Base-by-base conservation (phyloP, 768 basidiomycete species). In the Tricholoma flavovirens region DNA sequence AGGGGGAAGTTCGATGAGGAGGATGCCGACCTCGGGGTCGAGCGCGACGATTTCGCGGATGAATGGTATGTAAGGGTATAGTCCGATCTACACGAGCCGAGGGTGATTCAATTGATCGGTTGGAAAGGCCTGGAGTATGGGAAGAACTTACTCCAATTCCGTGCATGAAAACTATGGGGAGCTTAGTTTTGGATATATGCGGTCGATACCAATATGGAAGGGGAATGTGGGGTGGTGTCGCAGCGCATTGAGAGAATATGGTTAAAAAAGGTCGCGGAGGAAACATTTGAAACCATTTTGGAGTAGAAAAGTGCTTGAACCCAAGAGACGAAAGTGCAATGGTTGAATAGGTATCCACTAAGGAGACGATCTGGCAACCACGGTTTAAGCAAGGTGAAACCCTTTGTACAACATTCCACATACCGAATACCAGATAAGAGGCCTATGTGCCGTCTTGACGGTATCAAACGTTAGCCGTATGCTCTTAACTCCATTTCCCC, bases 381-480 rank as follows among this genome's bases (percentile, higher is more conserved):
- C 32, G 12, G 56, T 15, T 7, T 52, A 12, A 38, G 26, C 5
- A 24, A 9, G 22, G 49, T 24, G 51, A 12, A 35, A 17, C 26
- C 30, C 50, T 11, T 26, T n/a, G 45, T 2, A 43, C 35, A 51
- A 45, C 22, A 35, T 54, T 32, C 9, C 33, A 72, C 82, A 55
- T 56, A 84, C 84, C 43, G 71, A 59, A 61, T 87, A 87, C 85
- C 85, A 87, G 4, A 83, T n/a, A 24, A 87, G 62, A 10, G 86
- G 86, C 26, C 86, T 67, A 64, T 86, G 84, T 2, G 74, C 14
- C 66, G 73, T 77, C 9, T 61, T 56, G n/a, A 87, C 84, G 0
- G 78, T 78, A 60, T 87, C 86, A 9, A 84, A 65, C 0, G 81
- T 81, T 49, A 79, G 61, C 51, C 79, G 74, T 74, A 86, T 81